These are phyloP conservation scores for Globomyces pollinis-pini DNA, from an alignment of 192 early-diverging fungal genomes.

Conservation along the genomic window DNA sequence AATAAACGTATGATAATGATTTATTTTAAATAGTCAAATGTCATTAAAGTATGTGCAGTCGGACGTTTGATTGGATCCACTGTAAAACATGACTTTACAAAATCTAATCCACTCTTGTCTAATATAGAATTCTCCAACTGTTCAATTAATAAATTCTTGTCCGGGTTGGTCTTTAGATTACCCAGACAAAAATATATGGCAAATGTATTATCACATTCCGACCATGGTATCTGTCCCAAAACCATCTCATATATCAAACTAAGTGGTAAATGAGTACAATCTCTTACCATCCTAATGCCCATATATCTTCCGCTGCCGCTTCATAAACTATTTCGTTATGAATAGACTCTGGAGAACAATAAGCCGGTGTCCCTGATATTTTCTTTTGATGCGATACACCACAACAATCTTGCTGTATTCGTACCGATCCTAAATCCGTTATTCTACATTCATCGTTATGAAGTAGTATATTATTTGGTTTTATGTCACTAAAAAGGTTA, in stretches of 20 bases:
- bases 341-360: conserved; percentile 14
- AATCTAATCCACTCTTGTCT: background rate
- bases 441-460: conserved; percentile 9
- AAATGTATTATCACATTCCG: conserved; percentile 18
- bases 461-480: conserved; percentile 16
- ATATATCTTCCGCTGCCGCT: conserved; percentile 14
- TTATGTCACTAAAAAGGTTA: conserved; percentile 7
- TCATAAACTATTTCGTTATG: background rate
- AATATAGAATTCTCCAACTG: background rate
- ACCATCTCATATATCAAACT: conserved; percentile 29
- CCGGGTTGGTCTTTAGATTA: background rate
- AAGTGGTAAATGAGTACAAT: too few species aligned
- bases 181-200: conserved; percentile 16
- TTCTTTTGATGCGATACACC: conserved; percentile 6
- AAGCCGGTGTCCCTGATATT: conserved; percentile 18
- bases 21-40: background rate
- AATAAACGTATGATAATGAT: background rate
- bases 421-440: conserved; percentile 12
- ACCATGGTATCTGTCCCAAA: conserved; percentile 12
- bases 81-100: background rate
- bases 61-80: background rate
- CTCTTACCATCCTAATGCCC: conserved; percentile 19
- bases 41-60: background rate
- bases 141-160: background rate
- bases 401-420: conserved; percentile 14